Conservation (phyloP, 176 grass and related monocot species). For the Carex littledalei region DNA sequence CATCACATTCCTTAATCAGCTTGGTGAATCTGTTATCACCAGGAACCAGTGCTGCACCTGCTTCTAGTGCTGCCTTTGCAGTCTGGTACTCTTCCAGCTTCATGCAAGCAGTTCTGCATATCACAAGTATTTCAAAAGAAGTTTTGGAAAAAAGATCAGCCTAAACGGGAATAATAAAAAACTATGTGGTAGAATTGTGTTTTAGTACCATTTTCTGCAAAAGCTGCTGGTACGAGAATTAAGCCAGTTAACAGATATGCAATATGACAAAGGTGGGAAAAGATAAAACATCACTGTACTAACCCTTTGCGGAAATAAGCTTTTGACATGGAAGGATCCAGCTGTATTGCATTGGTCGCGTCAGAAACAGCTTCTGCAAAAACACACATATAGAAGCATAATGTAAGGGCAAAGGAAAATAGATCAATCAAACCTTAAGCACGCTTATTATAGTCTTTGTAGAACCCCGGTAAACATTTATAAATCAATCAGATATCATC, state of each 20-base stretch:
- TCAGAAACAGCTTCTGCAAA: constrained; percentile 39
- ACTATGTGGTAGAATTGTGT: background rate
- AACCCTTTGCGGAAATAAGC: constrained; percentile 50
- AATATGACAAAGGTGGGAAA: background rate
- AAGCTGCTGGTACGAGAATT: background rate
- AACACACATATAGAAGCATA: background rate
- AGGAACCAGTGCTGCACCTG: constrained; percentile 37
- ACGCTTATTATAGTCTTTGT: background rate
- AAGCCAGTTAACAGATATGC: background rate
- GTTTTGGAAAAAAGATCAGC: background rate
- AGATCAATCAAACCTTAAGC: background rate
- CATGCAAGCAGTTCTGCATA: constrained; percentile 41
- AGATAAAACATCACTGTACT: background rate
- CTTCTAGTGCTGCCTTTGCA: constrained; percentile 38
- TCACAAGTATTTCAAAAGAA: background rate
- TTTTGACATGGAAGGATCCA: constrained; percentile 40
- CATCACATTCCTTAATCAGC: constrained; percentile 42
- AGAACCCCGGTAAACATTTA: background rate
- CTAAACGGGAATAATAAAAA: background rate
- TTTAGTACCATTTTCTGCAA: background rate
- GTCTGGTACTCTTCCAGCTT: constrained; percentile 52
- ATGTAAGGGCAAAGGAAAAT: background rate
- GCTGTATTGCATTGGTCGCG: constrained; percentile 34
- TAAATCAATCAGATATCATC: background rate
- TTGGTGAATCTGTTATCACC: constrained; percentile 41